Evolutionary conservation across 2,329 filamentous ascomycete genomes (phyloP).

Genomic region (Ophiostoma quercus): DNA sequence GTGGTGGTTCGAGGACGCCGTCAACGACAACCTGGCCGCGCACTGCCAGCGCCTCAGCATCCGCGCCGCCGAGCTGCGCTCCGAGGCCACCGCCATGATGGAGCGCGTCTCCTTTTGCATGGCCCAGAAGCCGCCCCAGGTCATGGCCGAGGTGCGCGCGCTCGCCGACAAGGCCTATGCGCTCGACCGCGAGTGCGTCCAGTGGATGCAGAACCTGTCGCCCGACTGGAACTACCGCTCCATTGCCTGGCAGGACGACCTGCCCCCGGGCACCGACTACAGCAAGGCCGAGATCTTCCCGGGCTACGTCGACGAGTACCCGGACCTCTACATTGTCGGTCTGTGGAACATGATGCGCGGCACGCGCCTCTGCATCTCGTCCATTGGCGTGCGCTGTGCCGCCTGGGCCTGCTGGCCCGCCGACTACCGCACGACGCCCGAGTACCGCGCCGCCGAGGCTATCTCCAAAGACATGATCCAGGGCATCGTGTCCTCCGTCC

Average conservation of each 20-base stretch:
- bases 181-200: slow-evolving; percentile 48
- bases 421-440: slow-evolving; percentile 58
- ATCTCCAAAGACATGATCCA: slow-evolving; percentile 50
- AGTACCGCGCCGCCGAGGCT: slow-evolving; percentile 52
- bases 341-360: slow-evolving; percentile 53
- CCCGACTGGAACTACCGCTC: slow-evolving; percentile 48
- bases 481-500: slow-evolving; percentile 57
- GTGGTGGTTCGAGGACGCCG: slow-evolving; percentile 55
- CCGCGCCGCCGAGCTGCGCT: slow-evolving; percentile 50
- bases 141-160: slow-evolving; percentile 42
- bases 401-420: slow-evolving; percentile 57
- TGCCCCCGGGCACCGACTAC: slow-evolving; percentile 49
- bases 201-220: slow-evolving; percentile 49
- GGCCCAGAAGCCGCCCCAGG: background rate
- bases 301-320: slow-evolving; percentile 55
- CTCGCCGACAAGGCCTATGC: slow-evolving; percentile 49
- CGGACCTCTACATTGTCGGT: slow-evolving; percentile 54
- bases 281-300: slow-evolving; percentile 52
- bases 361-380: slow-evolving; percentile 50
- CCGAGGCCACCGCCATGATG: slow-evolving; percentile 44
- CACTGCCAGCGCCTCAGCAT: slow-evolving; percentile 50
- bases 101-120: background rate
- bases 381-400: slow-evolving; percentile 53
- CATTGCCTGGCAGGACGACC: slow-evolving; percentile 53
- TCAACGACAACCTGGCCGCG: slow-evolving; percentile 45